Evolutionary conservation across 768 basidiomycete species (phyloP).

Genomic region (Candolleomyces aberdarensis): DNA sequence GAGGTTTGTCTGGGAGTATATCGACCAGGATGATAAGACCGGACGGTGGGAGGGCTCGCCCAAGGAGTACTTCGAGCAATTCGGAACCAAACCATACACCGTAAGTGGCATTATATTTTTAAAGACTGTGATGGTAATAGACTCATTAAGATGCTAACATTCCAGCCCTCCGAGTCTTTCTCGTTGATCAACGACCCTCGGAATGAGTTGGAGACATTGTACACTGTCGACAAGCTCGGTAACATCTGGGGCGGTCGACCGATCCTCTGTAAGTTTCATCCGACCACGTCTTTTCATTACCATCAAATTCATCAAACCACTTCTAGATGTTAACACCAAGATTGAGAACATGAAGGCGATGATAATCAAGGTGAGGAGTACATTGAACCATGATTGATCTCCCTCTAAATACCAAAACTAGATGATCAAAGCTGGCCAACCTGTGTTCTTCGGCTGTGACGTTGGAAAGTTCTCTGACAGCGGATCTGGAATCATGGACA

Average conservation of each 20-base stretch:
- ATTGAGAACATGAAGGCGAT: constrained; percentile 77
- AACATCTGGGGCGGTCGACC: constrained; percentile 88
- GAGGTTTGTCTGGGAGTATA: constrained; percentile 85
- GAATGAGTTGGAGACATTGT: constrained; percentile 76
- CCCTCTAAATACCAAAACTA: neutral
- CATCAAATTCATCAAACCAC: neutral
- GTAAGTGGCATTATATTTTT: constrained; percentile 30
- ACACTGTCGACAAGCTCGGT: constrained; percentile 90
- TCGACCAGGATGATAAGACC: constrained; percentile 73
- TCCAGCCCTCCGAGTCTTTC: constrained; percentile 71
- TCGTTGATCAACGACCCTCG: constrained; percentile 95
- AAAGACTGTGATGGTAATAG: neutral
- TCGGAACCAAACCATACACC: constrained; percentile 53
- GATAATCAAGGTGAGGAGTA: constrained; percentile 57
- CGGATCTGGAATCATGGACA: constrained; percentile 80
- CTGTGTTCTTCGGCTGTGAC: constrained; percentile 96
- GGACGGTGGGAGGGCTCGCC: constrained; percentile 80
- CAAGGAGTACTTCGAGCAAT: constrained; percentile 70
- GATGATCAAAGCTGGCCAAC: constrained; percentile 82
- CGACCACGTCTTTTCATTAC: neutral
- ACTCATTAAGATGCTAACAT: neutral
- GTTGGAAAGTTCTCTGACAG: constrained; percentile 83
- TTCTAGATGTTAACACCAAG: constrained; percentile 84
- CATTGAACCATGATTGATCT: too few species aligned
- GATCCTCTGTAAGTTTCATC: constrained; percentile 67